phyloP scores from a whole-genome alignment of 2,329 filamentous ascomycete species.

The Neophaeococcomyces aloes region DNA sequence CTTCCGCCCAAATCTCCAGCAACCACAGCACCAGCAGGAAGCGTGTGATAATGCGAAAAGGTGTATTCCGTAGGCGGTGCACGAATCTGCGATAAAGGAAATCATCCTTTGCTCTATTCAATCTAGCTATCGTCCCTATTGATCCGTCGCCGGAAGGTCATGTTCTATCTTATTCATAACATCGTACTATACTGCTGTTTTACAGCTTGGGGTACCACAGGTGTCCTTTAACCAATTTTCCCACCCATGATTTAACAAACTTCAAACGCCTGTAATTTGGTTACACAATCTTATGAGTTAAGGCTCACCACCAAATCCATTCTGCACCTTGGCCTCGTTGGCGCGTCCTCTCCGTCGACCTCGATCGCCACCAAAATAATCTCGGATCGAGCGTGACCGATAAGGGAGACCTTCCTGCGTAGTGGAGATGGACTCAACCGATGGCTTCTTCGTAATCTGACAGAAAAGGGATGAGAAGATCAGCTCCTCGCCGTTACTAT shows the following conservation, averaged over 20 bases:
- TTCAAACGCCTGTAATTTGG: neutral
- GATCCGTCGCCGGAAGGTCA: conserved; percentile 3
- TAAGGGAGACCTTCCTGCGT: conserved; percentile 28
- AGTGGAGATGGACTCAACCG: conserved; percentile 14
- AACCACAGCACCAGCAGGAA: too few species aligned
- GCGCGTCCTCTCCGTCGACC: conserved; percentile 15
- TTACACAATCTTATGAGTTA: too few species aligned
- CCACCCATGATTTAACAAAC: neutral
- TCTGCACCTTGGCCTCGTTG: conserved; percentile 9
- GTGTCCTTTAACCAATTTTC: neutral
- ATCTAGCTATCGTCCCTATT: neutral
- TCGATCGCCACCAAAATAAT: conserved; percentile 18
- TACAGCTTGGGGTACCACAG: conserved; percentile 2
- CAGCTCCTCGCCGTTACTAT: conserved; percentile 82
- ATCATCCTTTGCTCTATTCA: neutral
- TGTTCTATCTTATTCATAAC: conserved; percentile 1
- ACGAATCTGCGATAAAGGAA: neutral
- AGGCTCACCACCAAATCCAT: too few species aligned
- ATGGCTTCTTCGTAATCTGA: conserved; percentile 56
- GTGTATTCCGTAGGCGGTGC: too few species aligned
- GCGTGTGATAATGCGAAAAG: too few species aligned
- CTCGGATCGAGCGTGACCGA: conserved; percentile 15
- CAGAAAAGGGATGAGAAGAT: conserved; percentile 92
- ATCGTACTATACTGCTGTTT: conserved; percentile 3
- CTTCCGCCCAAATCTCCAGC: too few species aligned